These are phyloP conservation scores for Phytophthora podocarpi DNA, from an alignment of 352 stramenopile genomes.

Conservation along the genomic window DNA sequence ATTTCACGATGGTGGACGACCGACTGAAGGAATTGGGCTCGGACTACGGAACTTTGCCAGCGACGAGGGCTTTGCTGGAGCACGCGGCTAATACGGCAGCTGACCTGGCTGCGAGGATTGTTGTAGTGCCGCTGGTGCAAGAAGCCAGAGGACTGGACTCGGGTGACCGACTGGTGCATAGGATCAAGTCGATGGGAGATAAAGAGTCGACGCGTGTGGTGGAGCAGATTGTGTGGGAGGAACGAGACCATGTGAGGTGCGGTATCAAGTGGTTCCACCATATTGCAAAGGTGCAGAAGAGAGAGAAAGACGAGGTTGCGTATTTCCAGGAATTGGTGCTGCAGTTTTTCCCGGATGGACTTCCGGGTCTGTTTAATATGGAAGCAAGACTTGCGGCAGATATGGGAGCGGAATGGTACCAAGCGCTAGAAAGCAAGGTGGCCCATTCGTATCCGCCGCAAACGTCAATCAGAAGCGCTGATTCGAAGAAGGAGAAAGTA, in stretches of 20 bases:
- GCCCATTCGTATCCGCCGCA: slow-evolving; percentile 11
- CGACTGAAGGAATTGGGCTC: slow-evolving; percentile 65
- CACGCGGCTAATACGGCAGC: slow-evolving; percentile 74
- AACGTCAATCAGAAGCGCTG: neutral
- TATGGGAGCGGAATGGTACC: slow-evolving; percentile 79
- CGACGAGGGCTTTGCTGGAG: slow-evolving; percentile 69
- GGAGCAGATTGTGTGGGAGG: slow-evolving; percentile 79
- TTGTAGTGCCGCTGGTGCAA: slow-evolving; percentile 82
- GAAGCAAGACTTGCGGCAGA: slow-evolving; percentile 66
- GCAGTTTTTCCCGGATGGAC: slow-evolving; percentile 74
- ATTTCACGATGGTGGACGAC: slow-evolving; percentile 80
- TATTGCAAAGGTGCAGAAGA: slow-evolving; percentile 38
- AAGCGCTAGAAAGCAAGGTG: slow-evolving; percentile 65
- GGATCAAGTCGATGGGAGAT: slow-evolving; percentile 74
- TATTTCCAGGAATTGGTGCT: slow-evolving; percentile 87
- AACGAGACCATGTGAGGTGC: slow-evolving; percentile 73
- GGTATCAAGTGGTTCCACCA: slow-evolving; percentile 87
- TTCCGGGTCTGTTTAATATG: slow-evolving; percentile 82
- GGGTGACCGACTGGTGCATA: slow-evolving; percentile 72
- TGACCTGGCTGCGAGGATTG: slow-evolving; percentile 72
- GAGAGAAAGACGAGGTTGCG: slow-evolving; percentile 48
- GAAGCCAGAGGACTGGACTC: slow-evolving; percentile 82
- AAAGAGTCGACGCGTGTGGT: slow-evolving; percentile 69
- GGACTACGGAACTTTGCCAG: slow-evolving; percentile 69
- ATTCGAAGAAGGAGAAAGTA: neutral